Conservation (phyloP, 345 rosid genomes). For the Schrenkiella parvula region DNA sequence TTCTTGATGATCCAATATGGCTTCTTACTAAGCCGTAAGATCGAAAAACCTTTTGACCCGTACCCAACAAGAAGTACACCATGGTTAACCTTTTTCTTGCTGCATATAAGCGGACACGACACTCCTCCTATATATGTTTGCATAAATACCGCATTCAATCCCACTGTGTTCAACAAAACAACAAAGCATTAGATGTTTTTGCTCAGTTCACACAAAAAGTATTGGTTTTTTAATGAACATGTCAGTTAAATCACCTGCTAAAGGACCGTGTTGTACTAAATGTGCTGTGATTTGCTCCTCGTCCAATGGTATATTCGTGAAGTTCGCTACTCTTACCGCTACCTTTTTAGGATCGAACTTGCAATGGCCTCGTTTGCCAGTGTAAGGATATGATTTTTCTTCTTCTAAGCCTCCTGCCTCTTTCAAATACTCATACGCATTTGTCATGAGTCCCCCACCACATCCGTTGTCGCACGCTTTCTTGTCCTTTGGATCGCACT, state of each 20-base stretch:
- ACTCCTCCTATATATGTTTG: slow-evolving; percentile 91
- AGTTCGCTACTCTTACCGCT: slow-evolving; percentile 57
- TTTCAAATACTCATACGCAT: slow-evolving; percentile 73
- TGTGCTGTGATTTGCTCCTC: slow-evolving; percentile 73
- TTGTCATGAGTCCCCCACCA: slow-evolving; percentile 85
- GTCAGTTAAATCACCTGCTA: slow-evolving; percentile 46
- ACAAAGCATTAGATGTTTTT: neutral
- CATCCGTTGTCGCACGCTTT: slow-evolving; percentile 70
- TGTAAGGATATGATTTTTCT: slow-evolving; percentile 63
- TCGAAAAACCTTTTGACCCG: slow-evolving; percentile 70
- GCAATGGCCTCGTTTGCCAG: slow-evolving; percentile 61
- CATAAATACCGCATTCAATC: slow-evolving; percentile 78
- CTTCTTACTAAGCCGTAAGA: slow-evolving; percentile 56
- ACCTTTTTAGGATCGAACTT: slow-evolving; percentile 47
- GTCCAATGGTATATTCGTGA: slow-evolving; percentile 56
- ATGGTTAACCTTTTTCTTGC: slow-evolving; percentile 66
- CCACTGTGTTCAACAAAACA: slow-evolving; percentile 41
- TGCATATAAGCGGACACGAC: slow-evolving; percentile 79
- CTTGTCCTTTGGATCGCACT: slow-evolving; percentile 72
- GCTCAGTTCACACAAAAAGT: neutral
- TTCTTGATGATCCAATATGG: slow-evolving; percentile 91
- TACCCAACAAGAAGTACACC: slow-evolving; percentile 81
- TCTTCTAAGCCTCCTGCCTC: slow-evolving; percentile 76
- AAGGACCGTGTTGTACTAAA: slow-evolving; percentile 73
- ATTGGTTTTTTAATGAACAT: neutral